These are phyloP conservation scores for Psilocybe azurescens DNA, from an alignment of 768 basidiomycete species.

Conservation along the genomic window DNA sequence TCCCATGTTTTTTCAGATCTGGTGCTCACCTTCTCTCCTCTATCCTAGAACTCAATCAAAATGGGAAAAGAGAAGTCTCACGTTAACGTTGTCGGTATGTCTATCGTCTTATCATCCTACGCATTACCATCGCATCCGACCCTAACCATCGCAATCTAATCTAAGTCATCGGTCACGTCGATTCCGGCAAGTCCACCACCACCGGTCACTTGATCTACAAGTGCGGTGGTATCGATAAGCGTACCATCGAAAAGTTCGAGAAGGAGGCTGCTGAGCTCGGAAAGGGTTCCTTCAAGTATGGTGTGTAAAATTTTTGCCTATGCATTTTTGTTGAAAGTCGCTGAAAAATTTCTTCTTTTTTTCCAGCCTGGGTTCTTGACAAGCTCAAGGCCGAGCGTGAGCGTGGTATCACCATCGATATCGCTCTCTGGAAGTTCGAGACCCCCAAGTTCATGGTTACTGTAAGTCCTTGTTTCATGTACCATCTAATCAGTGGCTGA, in stretches of 20 bases:
- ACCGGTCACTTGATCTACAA: constrained; percentile 99
- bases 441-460: constrained; percentile 96
- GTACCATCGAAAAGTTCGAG: constrained; percentile 99
- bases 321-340: constrained; percentile 20
- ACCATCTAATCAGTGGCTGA: constrained; percentile 23
- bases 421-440: constrained; percentile 99
- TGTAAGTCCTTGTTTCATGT: constrained; percentile 49
- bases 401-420: constrained; percentile 99
- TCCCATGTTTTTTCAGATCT: constrained; percentile 15
- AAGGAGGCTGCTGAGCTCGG: constrained; percentile 99
- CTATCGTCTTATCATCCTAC: constrained; percentile 34
- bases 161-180: constrained; percentile 97
- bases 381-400: constrained; percentile 99
- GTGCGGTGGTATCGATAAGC: constrained; percentile 99
- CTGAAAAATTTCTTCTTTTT: constrained; percentile 29
- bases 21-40: constrained; percentile 29
- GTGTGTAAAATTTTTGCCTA: constrained; percentile 48
- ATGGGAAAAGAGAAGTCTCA: constrained; percentile 97
- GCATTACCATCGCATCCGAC: constrained; percentile 11
- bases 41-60: constrained; percentile 58
- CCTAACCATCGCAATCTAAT: constrained; percentile 33
- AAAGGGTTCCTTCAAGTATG: constrained; percentile 98
- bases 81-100: constrained; percentile 95
- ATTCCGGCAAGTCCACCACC: constrained; percentile 99
- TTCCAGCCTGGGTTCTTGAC: constrained; percentile 97